Evolutionary conservation across 208 protist species (phyloP).

Genomic region (Lotmaria passim): DNA sequence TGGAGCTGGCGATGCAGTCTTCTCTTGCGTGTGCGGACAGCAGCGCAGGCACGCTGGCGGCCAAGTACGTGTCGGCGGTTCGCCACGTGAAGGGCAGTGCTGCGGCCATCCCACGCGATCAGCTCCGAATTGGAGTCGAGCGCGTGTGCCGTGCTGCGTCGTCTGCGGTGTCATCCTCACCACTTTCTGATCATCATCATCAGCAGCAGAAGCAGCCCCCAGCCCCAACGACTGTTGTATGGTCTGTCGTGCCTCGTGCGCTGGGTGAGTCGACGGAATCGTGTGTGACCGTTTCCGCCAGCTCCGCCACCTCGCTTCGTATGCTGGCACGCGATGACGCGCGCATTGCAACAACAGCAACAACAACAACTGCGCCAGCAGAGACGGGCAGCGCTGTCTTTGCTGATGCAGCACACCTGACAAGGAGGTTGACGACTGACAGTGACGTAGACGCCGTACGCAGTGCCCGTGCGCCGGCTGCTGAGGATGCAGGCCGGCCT

Average conservation of each 20-base stretch:
- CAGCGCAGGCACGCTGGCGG: background rate
- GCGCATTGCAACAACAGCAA: background rate
- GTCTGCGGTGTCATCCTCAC: background rate
- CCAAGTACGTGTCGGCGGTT: background rate
- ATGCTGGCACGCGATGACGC: slow-evolving; percentile 7
- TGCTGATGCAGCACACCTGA: background rate
- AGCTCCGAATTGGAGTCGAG: background rate
- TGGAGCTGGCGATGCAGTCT: slow-evolving; percentile 11
- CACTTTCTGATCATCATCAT: too few relatives aligned
- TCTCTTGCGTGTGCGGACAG: background rate
- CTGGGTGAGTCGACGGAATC: background rate
- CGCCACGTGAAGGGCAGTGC: slow-evolving; percentile 1
- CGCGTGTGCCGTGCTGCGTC: background rate
- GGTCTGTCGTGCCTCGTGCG: slow-evolving; percentile 13
- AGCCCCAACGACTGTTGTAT: background rate
- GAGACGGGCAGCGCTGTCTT: background rate
- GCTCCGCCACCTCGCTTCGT: background rate
- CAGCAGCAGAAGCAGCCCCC: background rate
- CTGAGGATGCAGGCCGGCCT: too few relatives aligned
- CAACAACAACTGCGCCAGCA: background rate
- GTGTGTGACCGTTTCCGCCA: background rate
- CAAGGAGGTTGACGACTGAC: too few relatives aligned
- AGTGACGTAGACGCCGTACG: too few relatives aligned
- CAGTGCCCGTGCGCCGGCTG: too few relatives aligned
- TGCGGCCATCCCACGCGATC: background rate